Evolutionary conservation across 2,329 filamentous ascomycete species (phyloP).

Genomic region (Cytospora mali): DNA sequence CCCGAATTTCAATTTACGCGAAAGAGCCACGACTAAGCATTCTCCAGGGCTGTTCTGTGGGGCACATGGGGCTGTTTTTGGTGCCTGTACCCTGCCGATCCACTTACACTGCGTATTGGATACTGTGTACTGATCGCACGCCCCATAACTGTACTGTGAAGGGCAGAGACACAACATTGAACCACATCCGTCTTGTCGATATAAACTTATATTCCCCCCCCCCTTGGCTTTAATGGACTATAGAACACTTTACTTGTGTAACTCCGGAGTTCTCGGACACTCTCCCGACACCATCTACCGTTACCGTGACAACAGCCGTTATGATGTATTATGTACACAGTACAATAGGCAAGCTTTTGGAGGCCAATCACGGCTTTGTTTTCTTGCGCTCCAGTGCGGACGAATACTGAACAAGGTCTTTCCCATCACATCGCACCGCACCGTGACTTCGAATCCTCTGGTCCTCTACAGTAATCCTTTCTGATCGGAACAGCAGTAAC

Average conservation of each 20-base stretch:
- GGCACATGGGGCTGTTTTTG: not conserved
- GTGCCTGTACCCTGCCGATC: not conserved
- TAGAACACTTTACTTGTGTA: not conserved
- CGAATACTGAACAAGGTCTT: not conserved
- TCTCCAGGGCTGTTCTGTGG: not conserved
- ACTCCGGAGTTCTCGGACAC: not conserved
- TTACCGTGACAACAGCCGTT: conserved; percentile 20
- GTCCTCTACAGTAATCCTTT: no score
- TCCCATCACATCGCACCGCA: not conserved
- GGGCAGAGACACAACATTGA: not conserved
- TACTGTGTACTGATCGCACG: not conserved
- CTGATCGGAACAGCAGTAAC: not conserved
- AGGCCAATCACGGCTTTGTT: not conserved
- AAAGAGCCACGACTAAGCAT: conserved; percentile 12
- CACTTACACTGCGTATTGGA: not conserved
- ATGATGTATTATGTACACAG: not conserved
- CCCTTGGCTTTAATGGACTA: not conserved
- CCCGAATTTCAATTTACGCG: conserved; percentile 16
- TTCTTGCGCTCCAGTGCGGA: not conserved
- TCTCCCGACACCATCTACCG: not conserved
- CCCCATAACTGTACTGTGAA: not conserved
- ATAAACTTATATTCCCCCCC: not conserved
- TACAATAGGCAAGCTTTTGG: not conserved
- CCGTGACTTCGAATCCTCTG: not conserved
- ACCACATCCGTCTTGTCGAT: not conserved